Evolutionary conservation across 2,329 filamentous ascomycete genomes (phyloP), one percentile per base, ranked within the genome.

Genomic region (Cytospora piceae): DNA sequence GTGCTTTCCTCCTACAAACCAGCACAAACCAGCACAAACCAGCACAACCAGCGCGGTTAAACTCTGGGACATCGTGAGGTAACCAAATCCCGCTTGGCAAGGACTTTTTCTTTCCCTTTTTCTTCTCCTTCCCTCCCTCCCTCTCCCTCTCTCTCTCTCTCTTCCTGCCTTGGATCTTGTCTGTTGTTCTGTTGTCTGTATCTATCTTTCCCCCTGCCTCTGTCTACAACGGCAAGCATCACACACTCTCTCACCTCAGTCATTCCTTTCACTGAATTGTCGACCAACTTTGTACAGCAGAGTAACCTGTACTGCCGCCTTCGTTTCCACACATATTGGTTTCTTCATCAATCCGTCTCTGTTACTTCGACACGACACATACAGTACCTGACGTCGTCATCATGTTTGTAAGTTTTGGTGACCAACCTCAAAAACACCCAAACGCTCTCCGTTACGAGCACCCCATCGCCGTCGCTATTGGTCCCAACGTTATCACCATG

Each of bases 371-470:
- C 11, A 29, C 11, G 34, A 17, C 11, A 29, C 52, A 39, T 24
- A 39, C 34, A 15, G 9, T 31, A 12, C 32, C 42, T n/a, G 60
- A n/a, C n/a, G 22, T 32, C 3, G 39, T 31, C 53, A 57, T 20
- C 22, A 63, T 63, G 61, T 63, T 63, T 63, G 61, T 63, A 57
- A 63, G 61, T 63, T n/a, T 6, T 39, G 29, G 52, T 32, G 8
- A 56, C 53, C 15, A 37, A 20, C 52, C 31, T n/a, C 20, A 27
- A 49, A 53, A 3, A 39, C 8, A 12, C 15, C 34, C 52, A 14
- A 29, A 53, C 27, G 4, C 27, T 42, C 49, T 42, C n/a, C 32
- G 15, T 31, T 20, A 27, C 27, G 17, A 17, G 22, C 24, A 27
- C 22, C 37, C 22, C 58, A 61, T 17, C 58, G 32, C 22, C 32